A percentile compares a stretch with the other conserved stretches of the same genome.
These are phyloP conservation scores for Coemansia javaensis DNA, from an alignment of 192 early-diverging fungal species.

Conservation along the genomic window DNA sequence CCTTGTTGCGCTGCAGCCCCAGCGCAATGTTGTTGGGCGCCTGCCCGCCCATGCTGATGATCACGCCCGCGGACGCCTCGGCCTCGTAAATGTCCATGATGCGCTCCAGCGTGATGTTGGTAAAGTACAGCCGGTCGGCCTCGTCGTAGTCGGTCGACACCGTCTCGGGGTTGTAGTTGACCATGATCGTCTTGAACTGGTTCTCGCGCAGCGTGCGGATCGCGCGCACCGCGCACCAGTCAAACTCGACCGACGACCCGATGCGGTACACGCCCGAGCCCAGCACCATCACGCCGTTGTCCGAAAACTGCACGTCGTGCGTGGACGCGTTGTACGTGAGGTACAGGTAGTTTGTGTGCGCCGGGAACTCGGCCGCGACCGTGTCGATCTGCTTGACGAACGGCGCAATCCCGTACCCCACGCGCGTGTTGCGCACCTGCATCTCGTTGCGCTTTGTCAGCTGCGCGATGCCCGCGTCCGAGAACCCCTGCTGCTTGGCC, in stretches of 20 bases:
- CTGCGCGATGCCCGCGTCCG: constrained; percentile 61
- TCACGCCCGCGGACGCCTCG: constrained; percentile 79
- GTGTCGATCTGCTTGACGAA: constrained; percentile 99
- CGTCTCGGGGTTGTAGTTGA: constrained; percentile 99
- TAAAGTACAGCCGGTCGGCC: constrained; percentile 96
- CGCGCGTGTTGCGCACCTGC: constrained; percentile 76
- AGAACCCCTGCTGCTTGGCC: constrained; percentile 96
- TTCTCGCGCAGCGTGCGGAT: constrained; percentile 88
- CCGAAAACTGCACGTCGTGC: constrained; percentile 88
- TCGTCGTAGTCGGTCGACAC: constrained; percentile 99
- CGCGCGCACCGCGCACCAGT: constrained; percentile 97
- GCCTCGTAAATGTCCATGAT: constrained; percentile 95
- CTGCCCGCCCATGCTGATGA: constrained; percentile 97
- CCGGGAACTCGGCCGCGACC: constrained; percentile 97
- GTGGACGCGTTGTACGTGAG: constrained; percentile 93
- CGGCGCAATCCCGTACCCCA: constrained; percentile 76
- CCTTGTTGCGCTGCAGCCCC: constrained; percentile 81
- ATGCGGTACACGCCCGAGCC: constrained; percentile 98
- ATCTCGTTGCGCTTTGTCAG: constrained; percentile 79
- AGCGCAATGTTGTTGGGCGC: constrained; percentile 98
- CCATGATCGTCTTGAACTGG: constrained; percentile 93
- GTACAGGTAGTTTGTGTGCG: constrained; percentile 97
- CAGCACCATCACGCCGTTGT: constrained; percentile 94
- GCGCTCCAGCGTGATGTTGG: constrained; percentile 88
- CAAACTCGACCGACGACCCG: constrained; percentile 96